Percentiles rank a stretch among this genome's conserved stretches.
Conservation (phyloP, 169 alveolate genomes). For the Plasmodium relictum region DNA sequence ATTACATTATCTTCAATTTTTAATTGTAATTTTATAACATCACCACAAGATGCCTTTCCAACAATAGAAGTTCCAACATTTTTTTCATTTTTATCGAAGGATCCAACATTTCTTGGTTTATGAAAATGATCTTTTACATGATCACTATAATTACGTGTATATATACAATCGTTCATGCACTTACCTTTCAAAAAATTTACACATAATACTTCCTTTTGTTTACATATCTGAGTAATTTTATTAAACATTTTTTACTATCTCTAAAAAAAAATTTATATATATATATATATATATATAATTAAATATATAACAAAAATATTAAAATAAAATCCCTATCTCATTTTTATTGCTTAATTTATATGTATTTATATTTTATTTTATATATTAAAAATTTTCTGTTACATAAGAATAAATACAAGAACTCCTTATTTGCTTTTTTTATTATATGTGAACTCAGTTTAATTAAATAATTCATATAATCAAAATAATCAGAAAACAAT, state of each 20-base stretch:
- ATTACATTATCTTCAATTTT: constrained; percentile 95
- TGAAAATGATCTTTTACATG: constrained; percentile 94
- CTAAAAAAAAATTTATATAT: neutral
- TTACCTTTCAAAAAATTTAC: constrained; percentile 20
- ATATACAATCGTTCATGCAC: constrained; percentile 4
- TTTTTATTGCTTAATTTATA: no score
- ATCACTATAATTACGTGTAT: constrained; percentile 84
- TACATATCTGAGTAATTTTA: constrained; percentile 14
- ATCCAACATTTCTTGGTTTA: constrained; percentile 95
- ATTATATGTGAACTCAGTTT: no score
- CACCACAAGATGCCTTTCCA: constrained; percentile 99
- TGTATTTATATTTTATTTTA: no score
- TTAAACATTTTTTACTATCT: constrained; percentile 9
- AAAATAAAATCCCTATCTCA: no score
- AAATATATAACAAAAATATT: neutral
- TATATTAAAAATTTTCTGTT: no score
- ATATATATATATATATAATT: neutral
- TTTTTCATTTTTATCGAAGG: constrained; percentile 87
- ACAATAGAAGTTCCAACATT: constrained; percentile 96
- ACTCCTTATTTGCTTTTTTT: no score
- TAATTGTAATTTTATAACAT: constrained; percentile 97
- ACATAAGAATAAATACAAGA: no score
- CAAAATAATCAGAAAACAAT: no score
- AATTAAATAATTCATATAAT: no score
- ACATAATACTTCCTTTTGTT: constrained; percentile 12